These are phyloP conservation scores for Cryptococcus depauperatus DNA, from an alignment of 1,284 basidiomycete genomes.

Conservation along the genomic window DNA sequence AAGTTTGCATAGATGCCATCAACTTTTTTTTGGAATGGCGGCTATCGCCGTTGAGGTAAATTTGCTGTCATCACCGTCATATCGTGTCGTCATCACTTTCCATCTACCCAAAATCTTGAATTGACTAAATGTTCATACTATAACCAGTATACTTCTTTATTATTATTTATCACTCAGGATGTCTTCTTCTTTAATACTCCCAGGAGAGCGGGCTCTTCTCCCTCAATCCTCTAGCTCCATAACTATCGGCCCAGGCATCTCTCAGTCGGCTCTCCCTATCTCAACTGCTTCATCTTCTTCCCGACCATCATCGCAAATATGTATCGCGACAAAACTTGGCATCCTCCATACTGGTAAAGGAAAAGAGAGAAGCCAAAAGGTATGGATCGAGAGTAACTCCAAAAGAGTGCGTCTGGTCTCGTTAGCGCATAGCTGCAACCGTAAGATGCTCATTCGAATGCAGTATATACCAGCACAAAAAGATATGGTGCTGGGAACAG, in stretches of 20 bases:
- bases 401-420: constrained; percentile 35
- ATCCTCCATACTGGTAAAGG: constrained; percentile 29
- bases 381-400: constrained; percentile 41
- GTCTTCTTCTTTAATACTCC: constrained; percentile 41
- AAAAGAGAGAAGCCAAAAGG: constrained; percentile 26
- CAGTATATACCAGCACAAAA: constrained; percentile 47
- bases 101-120: no score
- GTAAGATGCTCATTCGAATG: neutral
- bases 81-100: no score
- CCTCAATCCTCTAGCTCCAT: constrained; percentile 23
- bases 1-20: neutral
- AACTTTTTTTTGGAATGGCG: constrained; percentile 4
- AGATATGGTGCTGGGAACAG: constrained; percentile 48
- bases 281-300: constrained; percentile 2
- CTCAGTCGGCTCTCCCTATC: constrained; percentile 15
- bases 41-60: neutral
- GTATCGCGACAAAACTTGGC: constrained; percentile 36
- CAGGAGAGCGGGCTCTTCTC: constrained; percentile 35
- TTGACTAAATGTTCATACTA: neutral
- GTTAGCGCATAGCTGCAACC: no score
- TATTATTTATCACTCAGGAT: no score
- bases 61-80: no score
- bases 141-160: neutral
- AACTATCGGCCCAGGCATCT: constrained; percentile 39
- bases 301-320: constrained; percentile 4